A percentile compares a stretch with the other conserved stretches of the same genome.
Evolutionary conservation across 129 eudicot genomes (phyloP).

Genomic region (Apium graveolens): DNA sequence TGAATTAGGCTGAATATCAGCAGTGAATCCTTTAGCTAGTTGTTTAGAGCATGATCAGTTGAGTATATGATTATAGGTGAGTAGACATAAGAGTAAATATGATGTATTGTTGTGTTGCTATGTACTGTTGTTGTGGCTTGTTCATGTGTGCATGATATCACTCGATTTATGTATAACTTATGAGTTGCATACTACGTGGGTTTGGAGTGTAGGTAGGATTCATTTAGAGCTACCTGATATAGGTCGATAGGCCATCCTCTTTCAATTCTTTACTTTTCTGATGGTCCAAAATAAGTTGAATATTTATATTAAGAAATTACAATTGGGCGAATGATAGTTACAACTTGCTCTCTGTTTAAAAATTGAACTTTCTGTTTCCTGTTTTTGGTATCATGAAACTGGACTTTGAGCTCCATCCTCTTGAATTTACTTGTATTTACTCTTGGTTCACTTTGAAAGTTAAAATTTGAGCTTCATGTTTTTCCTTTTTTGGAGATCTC

Average conservation of each 20-base stretch:
- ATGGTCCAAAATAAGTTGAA: neutral
- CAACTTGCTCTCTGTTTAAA: neutral
- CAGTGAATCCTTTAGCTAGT: neutral
- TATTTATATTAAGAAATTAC: neutral
- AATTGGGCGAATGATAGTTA: too few relatives aligned
- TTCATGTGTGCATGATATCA: neutral
- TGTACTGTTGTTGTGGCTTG: neutral
- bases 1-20: neutral
- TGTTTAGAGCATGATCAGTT: neutral
- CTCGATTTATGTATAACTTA: neutral
- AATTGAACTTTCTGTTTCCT: neutral
- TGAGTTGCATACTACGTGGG: neutral
- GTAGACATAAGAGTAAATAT: neutral
- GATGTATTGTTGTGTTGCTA: neutral
- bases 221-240: neutral
- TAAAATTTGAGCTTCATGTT: neutral
- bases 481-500: neutral
- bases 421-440: neutral
- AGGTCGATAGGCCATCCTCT: neutral
- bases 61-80: neutral
- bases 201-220: neutral
- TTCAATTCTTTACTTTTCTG: neutral
- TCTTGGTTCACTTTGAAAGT: neutral
- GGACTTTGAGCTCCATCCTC: neutral
- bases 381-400: neutral